Percentiles rank a stretch among this genome's conserved stretches.
These are phyloP conservation scores for Thielaviopsis ethacetica DNA, from an alignment of 2,329 filamentous ascomycete species.

Conservation along the genomic window DNA sequence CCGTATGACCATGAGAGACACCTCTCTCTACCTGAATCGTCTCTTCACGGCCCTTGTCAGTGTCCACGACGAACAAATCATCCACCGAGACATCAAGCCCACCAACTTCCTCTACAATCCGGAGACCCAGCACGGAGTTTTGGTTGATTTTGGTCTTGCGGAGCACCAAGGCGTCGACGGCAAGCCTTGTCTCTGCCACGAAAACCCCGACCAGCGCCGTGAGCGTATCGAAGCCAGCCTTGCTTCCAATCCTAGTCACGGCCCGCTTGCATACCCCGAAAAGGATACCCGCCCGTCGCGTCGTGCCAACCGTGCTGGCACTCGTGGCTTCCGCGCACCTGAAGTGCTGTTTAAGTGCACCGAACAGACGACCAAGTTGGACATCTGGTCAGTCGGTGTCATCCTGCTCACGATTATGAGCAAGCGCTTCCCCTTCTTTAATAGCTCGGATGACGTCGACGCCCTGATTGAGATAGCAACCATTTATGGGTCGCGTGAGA, in stretches of 20 bases:
- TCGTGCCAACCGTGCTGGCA: slow-evolving; percentile 86
- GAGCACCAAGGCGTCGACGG: slow-evolving; percentile 65
- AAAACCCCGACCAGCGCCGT: slow-evolving; percentile 45
- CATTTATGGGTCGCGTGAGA: slow-evolving; percentile 73
- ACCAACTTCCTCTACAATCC: slow-evolving; percentile 96
- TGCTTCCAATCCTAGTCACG: slow-evolving; percentile 37
- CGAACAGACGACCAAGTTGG: slow-evolving; percentile 81
- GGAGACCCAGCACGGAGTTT: slow-evolving; percentile 60
- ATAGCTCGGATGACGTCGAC: slow-evolving; percentile 94
- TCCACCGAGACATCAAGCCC: slow-evolving; percentile 93
- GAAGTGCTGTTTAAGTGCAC: slow-evolving; percentile 97
- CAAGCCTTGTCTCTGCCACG: slow-evolving; percentile 69
- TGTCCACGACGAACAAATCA: slow-evolving; percentile 69
- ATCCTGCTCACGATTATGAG: slow-evolving; percentile 90
- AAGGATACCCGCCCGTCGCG: slow-evolving; percentile 75
- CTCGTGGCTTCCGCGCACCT: slow-evolving; percentile 85
- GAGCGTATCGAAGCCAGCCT: slow-evolving; percentile 40
- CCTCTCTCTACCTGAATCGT: slow-evolving; percentile 76
- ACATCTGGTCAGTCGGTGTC: slow-evolving; percentile 95
- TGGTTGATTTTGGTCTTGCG: slow-evolving; percentile 98
- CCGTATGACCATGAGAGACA: slow-evolving; percentile 71
- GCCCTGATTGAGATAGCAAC: slow-evolving; percentile 95
- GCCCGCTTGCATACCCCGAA: slow-evolving; percentile 52
- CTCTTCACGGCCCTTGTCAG: slow-evolving; percentile 72
- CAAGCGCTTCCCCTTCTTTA: slow-evolving; percentile 93